Evolutionary conservation across 106 monocot species (phyloP), one percentile per base, ranked within the genome.

Genomic region (Narthecium ossifragum): DNA sequence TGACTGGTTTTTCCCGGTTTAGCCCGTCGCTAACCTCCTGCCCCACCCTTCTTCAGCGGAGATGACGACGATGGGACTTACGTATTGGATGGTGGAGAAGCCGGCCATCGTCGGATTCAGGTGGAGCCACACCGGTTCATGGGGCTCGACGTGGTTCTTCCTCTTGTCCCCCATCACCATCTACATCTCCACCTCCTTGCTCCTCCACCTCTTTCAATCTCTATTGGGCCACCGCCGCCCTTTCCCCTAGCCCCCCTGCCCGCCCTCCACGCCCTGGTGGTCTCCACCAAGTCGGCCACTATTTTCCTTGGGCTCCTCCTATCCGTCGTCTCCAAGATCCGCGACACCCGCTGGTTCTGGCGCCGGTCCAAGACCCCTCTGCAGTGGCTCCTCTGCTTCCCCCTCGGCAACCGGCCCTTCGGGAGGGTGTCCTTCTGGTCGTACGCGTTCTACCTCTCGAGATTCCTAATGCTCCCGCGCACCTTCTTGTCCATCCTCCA

Each of bases 401-500:
- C 93, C 26, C 60, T 78, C 31, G 93, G 93, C 2, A 89, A 82
- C 20, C 76, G 89, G 26, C 80, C 93, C 37, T 45, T 82, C 18
- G 89, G 93, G 28, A 70, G 93, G 31, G 85, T 94, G 48, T 89
- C 89, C 85, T 94, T 89, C 85, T 94, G 93, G 89, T 86, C 83
- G 27, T 90, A 90, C 73, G 72, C 60, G 55, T 90, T 86, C 78
- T 86, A 96, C 77, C 76, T 90, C 50, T 90, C 94, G 48, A 71
- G 86, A 6, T 90, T 80, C 75, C 77, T 86, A 60, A 83, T 86
- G 69, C 72, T 84, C 26, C 63, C 80, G 17, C 67, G 90, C 11
- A 83, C 80, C 51, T 78, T 83, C 75, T 65, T 96, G 70, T 67
- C 82, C 31, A 86, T 74, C 54, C 77, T 90, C 32, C 41, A 84